Conservation (phyloP, 2,329 filamentous ascomycete genomes). For the Paecilomyces niveus region DNA sequence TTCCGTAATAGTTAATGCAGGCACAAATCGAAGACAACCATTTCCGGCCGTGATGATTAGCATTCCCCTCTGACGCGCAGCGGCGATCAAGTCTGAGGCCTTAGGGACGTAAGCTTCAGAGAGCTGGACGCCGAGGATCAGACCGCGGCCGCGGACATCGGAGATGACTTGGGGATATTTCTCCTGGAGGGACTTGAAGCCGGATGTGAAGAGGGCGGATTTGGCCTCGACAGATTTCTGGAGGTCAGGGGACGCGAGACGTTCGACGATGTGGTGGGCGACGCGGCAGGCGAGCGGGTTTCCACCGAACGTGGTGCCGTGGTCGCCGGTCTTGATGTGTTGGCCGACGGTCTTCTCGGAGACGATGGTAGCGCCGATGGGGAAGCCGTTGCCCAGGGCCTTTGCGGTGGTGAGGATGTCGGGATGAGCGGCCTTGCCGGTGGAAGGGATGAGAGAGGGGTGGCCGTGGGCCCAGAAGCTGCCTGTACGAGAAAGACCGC, state of each 20-base stretch:
- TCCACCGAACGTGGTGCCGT: slow-evolving; percentile 90
- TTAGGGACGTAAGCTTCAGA: slow-evolving; percentile 55
- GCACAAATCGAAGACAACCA: slow-evolving; percentile 88
- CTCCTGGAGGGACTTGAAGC: slow-evolving; percentile 50
- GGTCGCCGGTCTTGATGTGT: slow-evolving; percentile 68
- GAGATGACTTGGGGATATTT: slow-evolving; percentile 64
- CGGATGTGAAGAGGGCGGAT: slow-evolving; percentile 51
- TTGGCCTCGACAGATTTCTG: slow-evolving; percentile 65
- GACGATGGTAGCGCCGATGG: slow-evolving; percentile 75
- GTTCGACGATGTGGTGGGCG: slow-evolving; percentile 75
- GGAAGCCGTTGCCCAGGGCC: slow-evolving; percentile 92
- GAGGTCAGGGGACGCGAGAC: slow-evolving; percentile 64
- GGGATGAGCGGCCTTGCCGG: slow-evolving; percentile 66
- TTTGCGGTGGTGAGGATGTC: slow-evolving; percentile 94
- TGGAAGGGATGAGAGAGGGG: slow-evolving; percentile 48
- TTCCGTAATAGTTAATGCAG: slow-evolving; percentile 72
- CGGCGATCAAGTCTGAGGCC: slow-evolving; percentile 60
- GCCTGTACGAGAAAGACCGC: slow-evolving; percentile 81
- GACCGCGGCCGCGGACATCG: slow-evolving; percentile 73
- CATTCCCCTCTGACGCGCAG: slow-evolving; percentile 78
- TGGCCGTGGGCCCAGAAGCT: slow-evolving; percentile 79
- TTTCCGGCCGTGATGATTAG: slow-evolving; percentile 88
- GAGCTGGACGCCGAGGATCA: slow-evolving; percentile 84
- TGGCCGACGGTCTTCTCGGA: slow-evolving; percentile 58
- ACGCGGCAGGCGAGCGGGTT: slow-evolving; percentile 81